Conservation (phyloP, 352 stramenopile genomes). For the Phytophthora multivora region DNA sequence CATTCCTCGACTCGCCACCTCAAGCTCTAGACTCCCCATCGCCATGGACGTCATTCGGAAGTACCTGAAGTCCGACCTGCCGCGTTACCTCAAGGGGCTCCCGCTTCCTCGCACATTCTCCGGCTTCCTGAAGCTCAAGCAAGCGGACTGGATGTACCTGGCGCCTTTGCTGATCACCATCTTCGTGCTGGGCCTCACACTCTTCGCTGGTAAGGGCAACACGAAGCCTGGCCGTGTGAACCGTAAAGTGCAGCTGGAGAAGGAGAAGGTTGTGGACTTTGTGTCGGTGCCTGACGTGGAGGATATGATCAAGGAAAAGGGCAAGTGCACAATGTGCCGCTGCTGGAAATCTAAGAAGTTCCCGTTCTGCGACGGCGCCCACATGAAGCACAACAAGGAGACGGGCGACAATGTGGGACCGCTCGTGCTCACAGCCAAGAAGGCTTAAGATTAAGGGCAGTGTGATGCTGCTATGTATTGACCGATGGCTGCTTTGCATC, state of each 20-base stretch:
- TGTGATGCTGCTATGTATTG: constrained; percentile 28
- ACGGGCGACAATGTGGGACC: constrained; percentile 85
- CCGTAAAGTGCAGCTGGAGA: constrained; percentile 68
- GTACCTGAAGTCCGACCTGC: constrained; percentile 80
- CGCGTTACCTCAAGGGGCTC: constrained; percentile 83
- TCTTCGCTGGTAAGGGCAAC: constrained; percentile 67
- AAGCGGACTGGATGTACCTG: constrained; percentile 86
- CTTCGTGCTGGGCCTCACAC: constrained; percentile 67
- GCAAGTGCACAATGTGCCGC: constrained; percentile 83
- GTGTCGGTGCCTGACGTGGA: constrained; percentile 74
- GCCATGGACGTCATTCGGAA: constrained; percentile 82
- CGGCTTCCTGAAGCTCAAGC: constrained; percentile 86
- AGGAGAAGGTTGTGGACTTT: constrained; percentile 84
- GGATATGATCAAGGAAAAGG: constrained; percentile 78
- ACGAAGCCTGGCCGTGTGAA: constrained; percentile 71
- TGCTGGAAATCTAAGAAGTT: constrained; percentile 93
- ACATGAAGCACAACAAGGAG: constrained; percentile 90
- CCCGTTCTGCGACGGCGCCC: constrained; percentile 75
- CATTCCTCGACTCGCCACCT: constrained; percentile 22
- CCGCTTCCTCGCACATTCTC: constrained; percentile 82
- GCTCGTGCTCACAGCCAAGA: constrained; percentile 67
- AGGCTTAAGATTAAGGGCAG: constrained; percentile 27
- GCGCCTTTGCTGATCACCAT: constrained; percentile 83
- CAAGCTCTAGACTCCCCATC: not conserved
- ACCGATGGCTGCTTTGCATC: constrained; percentile 29